A percentile compares a stretch with the other conserved stretches of the same genome.
Conservation (phyloP, 1,139 yeast genomes). For the Yamadazyma oceani region DNA sequence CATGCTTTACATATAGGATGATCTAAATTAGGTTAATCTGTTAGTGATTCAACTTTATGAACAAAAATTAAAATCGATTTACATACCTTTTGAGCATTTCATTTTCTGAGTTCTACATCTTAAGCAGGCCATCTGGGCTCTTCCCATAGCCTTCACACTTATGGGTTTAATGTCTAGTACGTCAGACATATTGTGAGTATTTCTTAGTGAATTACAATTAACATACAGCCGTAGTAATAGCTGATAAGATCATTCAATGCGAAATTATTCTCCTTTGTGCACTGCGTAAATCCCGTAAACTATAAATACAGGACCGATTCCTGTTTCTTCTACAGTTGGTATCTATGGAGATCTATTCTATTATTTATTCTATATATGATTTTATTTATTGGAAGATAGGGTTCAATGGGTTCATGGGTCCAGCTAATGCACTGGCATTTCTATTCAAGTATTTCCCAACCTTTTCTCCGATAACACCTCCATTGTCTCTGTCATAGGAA, state of each 20-base stretch:
- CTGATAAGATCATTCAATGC: no score
- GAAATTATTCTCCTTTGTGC: no score
- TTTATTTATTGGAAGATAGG: slow-evolving; percentile 8
- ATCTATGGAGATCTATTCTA: no score
- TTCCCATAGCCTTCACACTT: slow-evolving; percentile 15
- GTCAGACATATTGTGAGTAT: slow-evolving; percentile 5
- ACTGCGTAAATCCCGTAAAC: no score
- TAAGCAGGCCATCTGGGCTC: slow-evolving; percentile 16
- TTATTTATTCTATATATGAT: not conserved
- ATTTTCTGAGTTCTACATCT: slow-evolving; percentile 16
- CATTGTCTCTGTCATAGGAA: slow-evolving; percentile 34
- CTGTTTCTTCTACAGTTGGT: no score
- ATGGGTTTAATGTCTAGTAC: slow-evolving; percentile 14
- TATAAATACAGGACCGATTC: no score
- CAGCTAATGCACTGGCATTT: slow-evolving; percentile 20
- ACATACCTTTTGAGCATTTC: slow-evolving; percentile 18
- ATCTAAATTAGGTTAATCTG: slow-evolving; percentile 10
- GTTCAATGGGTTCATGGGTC: slow-evolving; percentile 12
- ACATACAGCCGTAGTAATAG: no score
- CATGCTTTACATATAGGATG: slow-evolving; percentile 15
- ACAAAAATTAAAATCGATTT: no score
- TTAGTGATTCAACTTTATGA: no score
- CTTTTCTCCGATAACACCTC: slow-evolving; percentile 20
- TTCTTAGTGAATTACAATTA: not conserved
- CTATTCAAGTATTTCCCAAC: slow-evolving; percentile 27